phyloP scores from a whole-genome alignment of 78 protist species.

The Isochrysis galbana region DNA sequence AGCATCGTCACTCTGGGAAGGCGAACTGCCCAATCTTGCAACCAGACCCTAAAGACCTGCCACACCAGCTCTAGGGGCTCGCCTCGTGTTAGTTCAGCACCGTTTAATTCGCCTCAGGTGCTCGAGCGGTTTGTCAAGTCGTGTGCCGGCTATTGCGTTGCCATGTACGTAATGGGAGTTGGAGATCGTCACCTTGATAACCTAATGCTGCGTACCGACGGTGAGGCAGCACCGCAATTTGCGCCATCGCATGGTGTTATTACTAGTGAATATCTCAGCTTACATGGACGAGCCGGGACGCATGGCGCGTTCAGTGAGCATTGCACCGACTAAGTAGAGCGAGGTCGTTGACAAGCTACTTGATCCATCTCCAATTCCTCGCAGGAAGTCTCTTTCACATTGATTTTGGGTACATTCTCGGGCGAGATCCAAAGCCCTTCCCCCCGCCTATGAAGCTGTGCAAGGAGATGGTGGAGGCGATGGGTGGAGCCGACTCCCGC shows the following conservation, averaged over 20 bases:
- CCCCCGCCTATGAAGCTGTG: slow-evolving; percentile 94
- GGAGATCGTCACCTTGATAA: slow-evolving; percentile 77
- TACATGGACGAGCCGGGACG: too few relatives aligned
- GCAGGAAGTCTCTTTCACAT: slow-evolving; percentile 96
- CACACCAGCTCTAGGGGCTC: not conserved
- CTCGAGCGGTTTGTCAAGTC: not conserved
- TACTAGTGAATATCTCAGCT: too few relatives aligned
- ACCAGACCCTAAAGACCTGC: too few relatives aligned
- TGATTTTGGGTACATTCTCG: slow-evolving; percentile 96
- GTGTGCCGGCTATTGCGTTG: slow-evolving; percentile 94
- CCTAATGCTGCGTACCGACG: slow-evolving; percentile 27
- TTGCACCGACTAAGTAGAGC: too few relatives aligned
- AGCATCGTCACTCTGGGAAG: too few relatives aligned
- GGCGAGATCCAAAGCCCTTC: slow-evolving; percentile 91
- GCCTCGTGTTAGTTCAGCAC: not conserved
- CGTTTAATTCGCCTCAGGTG: not conserved
- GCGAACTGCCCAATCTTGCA: too few relatives aligned
- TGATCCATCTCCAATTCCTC: too few relatives aligned
- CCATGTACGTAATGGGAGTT: slow-evolving; percentile 92
- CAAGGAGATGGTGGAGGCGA: slow-evolving; percentile 94
- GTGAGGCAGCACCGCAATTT: too few relatives aligned
- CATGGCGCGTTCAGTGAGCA: too few relatives aligned
- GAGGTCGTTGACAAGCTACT: too few relatives aligned
- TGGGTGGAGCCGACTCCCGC: slow-evolving; percentile 89
- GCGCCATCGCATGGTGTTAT: too few relatives aligned